phyloP scores from a whole-genome alignment of 2,329 filamentous ascomycete species.

The Colletotrichum kahawae region DNA sequence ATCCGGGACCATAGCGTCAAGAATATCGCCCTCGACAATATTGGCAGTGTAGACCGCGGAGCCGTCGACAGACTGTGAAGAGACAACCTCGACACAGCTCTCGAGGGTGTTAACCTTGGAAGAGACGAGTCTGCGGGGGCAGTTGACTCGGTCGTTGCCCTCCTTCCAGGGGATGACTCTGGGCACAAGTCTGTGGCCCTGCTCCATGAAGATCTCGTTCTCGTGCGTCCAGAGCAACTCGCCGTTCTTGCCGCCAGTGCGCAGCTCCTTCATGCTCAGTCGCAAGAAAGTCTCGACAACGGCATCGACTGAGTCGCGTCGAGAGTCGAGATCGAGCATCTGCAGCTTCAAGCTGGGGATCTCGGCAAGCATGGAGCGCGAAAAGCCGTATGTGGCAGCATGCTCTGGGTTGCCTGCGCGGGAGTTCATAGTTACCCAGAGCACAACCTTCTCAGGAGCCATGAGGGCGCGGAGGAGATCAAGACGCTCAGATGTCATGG shows the following conservation, averaged over 20 bases:
- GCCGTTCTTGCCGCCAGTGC: not conserved
- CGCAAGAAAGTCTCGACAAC: constrained; percentile 17
- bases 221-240: constrained; percentile 17
- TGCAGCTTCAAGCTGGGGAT: constrained; percentile 21
- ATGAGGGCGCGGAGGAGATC: constrained; percentile 24
- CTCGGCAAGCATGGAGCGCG: constrained; percentile 20
- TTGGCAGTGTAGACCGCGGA: constrained; percentile 25
- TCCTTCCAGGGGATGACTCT: constrained; percentile 43
- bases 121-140: constrained; percentile 38
- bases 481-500: constrained; percentile 34
- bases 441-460: constrained; percentile 17
- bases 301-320: not conserved
- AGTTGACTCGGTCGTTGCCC: constrained; percentile 43
- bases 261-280: constrained; percentile 1
- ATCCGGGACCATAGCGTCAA: not conserved
- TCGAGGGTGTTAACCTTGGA: constrained; percentile 36
- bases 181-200: constrained; percentile 37
- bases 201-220: constrained; percentile 37
- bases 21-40: constrained; percentile 18
- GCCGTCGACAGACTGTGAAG: constrained; percentile 14
- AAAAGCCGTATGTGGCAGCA: constrained; percentile 22
- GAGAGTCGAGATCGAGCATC: constrained; percentile 22
- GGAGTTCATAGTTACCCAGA: constrained; percentile 29
- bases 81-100: constrained; percentile 32
- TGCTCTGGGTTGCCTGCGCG: constrained; percentile 24